Percentiles rank a stretch among this genome's conserved stretches.
phyloP scores from a whole-genome alignment of 495 filamentous ascomycete species.

The Elasticomyces elasticus region DNA sequence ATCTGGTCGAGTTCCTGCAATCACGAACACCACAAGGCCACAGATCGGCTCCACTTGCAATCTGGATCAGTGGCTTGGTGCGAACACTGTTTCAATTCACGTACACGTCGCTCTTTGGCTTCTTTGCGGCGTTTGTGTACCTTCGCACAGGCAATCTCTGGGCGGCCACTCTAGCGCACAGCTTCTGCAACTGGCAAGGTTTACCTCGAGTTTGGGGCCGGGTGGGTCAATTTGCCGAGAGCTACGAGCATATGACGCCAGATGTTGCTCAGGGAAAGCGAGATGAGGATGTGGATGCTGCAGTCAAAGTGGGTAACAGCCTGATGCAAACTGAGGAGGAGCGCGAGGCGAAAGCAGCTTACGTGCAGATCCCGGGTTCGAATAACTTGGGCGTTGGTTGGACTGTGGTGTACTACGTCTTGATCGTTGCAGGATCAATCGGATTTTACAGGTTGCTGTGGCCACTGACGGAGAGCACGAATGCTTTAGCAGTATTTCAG shows the following conservation, averaged over 20 bases:
- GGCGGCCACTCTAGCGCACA: constrained; percentile 64
- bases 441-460: constrained; percentile 61
- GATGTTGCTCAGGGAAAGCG: constrained; percentile 20
- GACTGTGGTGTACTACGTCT: constrained; percentile 67
- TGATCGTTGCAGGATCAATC: constrained; percentile 61
- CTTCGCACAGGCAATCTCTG: constrained; percentile 72
- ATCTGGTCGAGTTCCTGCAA: constrained; percentile 76
- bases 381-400: constrained; percentile 42
- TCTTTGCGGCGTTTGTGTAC: constrained; percentile 84
- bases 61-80: constrained; percentile 47
- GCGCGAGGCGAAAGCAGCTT: not conserved
- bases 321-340: constrained; percentile 1
- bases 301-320: constrained; percentile 3
- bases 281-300: constrained; percentile 4
- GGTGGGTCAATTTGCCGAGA: constrained; percentile 48
- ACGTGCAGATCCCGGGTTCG: constrained; percentile 1
- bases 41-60: constrained; percentile 62
- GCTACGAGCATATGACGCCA: constrained; percentile 12
- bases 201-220: constrained; percentile 79
- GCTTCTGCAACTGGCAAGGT: constrained; percentile 89
- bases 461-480: constrained; percentile 55
- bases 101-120: constrained; percentile 92
- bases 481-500: constrained; percentile 18
- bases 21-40: constrained; percentile 27
- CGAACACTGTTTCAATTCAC: constrained; percentile 73